Conservation (phyloP, 148 eudicot species). For the Rhododendron griersonianum region DNA sequence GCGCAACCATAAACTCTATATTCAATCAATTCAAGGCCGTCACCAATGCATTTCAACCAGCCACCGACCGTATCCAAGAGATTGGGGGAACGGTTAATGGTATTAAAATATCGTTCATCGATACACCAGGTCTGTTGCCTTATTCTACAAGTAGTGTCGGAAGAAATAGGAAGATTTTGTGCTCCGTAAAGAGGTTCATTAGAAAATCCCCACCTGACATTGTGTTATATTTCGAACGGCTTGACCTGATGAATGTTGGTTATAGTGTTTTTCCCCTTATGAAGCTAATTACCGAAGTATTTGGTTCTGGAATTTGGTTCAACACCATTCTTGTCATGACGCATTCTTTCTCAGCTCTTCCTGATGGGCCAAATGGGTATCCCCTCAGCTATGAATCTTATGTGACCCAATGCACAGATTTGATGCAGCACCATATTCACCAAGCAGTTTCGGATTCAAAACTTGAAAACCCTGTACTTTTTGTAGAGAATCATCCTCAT, state of each 20-base stretch:
- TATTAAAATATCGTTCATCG: constrained; percentile 67
- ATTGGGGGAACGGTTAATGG: constrained; percentile 68
- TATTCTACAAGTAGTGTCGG: constrained; percentile 40
- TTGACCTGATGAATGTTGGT: constrained; percentile 62
- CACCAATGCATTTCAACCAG: constrained; percentile 81
- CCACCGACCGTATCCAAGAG: constrained; percentile 69
- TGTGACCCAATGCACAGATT: constrained; percentile 55
- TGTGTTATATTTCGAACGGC: constrained; percentile 81
- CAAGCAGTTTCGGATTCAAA: constrained; percentile 70
- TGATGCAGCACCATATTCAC: constrained; percentile 70
- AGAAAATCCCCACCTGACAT: constrained; percentile 78
- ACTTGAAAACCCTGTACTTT: constrained; percentile 76
- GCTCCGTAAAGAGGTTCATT: constrained; percentile 56
- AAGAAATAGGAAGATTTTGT: constrained; percentile 70
- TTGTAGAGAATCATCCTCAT: constrained; percentile 79
- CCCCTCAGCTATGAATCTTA: constrained; percentile 77
- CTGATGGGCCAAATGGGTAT: constrained; percentile 75
- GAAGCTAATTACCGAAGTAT: constrained; percentile 76
- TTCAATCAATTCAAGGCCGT: constrained; percentile 58
- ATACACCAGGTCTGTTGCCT: constrained; percentile 93
- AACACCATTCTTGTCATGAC: constrained; percentile 90
- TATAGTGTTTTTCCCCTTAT: constrained; percentile 71
- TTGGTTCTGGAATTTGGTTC: constrained; percentile 91
- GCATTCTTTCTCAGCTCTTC: constrained; percentile 71
- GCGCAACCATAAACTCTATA: constrained; percentile 93